Base-by-base conservation (phyloP, 1,284 basidiomycete genomes). In the Irpex lacteus region DNA sequence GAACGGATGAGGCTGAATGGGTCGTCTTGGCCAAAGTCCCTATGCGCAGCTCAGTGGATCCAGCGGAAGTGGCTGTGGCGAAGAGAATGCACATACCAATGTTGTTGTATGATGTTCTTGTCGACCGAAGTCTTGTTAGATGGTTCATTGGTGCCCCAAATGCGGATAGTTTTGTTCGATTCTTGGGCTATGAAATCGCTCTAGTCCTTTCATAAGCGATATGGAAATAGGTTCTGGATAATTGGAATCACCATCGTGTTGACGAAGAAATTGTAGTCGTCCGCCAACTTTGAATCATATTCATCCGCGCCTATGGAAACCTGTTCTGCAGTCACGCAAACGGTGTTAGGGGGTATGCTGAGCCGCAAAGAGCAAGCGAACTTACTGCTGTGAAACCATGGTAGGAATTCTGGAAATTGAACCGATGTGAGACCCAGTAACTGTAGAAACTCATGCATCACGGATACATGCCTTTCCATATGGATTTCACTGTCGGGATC, bases 21-120 rank as follows among this genome's bases (percentile, higher is more conserved):
- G 55, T 75, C 72, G 47, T 73, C 74, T 26, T 75, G 72, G 37
- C 70, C 72, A 64, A 75, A 75, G 52, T 75, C 75, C 74, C 75
- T 72, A 18, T 37, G 11, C 50, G 50, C 19, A n/a, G 50, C 13
- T 8, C 18, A 8, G 40, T 5, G 11, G 50, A 52, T 9, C 18
- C 50, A 40, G 13, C 26, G 26, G 26, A 26, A 26, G 26, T 26
- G 26, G 26, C 26, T 26, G 26, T 26, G 26, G 55, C n/a, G 21
- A 15, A 61, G 26, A 55, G 32, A 38, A 32, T 60, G 40, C 40
- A 44, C 40, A 44, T 26, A 74, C 73, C 74, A 77, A 58, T 77
- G 76, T 63, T 76, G 76, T 32, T 76, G 74, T 19, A 72, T 76
- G 62, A 77, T 69, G 60, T 67, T 68, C 59, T 72, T 74, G 64